Percentiles rank a stretch among this genome's conserved stretches.
phyloP scores from a whole-genome alignment of 805 yeast genomes.

The Lachancea meyersii region DNA sequence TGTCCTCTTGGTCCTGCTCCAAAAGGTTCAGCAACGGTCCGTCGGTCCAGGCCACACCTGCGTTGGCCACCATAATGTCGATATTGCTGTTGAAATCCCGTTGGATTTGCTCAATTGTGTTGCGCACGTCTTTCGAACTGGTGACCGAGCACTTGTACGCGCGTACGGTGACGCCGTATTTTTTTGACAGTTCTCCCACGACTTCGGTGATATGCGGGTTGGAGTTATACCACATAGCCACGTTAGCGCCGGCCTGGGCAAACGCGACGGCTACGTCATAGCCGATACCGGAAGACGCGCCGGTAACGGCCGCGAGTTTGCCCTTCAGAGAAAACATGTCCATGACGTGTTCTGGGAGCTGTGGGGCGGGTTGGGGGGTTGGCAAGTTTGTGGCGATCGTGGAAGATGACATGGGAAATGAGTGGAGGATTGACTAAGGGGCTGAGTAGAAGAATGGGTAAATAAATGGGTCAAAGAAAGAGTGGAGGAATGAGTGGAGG shows the following conservation, averaged over 20 bases:
- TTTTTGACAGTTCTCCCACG: conserved; percentile 34
- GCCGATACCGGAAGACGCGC: conserved; percentile 80
- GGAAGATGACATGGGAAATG: conserved; percentile 1
- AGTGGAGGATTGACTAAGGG: not conserved
- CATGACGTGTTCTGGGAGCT: conserved; percentile 45
- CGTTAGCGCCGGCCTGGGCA: conserved; percentile 83
- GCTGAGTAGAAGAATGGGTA: not conserved
- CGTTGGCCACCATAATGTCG: conserved; percentile 82
- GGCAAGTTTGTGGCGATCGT: conserved; percentile 22
- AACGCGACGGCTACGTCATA: conserved; percentile 73
- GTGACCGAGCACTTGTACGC: conserved; percentile 41
- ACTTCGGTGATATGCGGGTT: conserved; percentile 39
- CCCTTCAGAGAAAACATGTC: conserved; percentile 75
- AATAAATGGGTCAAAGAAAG: no score
- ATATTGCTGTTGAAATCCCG: conserved; percentile 64
- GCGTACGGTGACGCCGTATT: conserved; percentile 53
- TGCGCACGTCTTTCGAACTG: conserved; percentile 23
- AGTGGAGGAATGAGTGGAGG: no score
- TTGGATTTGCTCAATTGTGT: conserved; percentile 36
- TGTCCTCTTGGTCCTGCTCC: conserved; percentile 34
- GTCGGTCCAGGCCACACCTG: conserved; percentile 80
- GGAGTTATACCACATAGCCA: conserved; percentile 62
- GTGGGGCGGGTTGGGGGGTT: conserved; percentile 48
- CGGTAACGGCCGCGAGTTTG: conserved; percentile 78
- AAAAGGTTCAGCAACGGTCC: conserved; percentile 48